Percentiles rank a stretch among this genome's conserved stretches.
phyloP scores from a whole-genome alignment of 1,139 yeast genomes.

The Candida labiduridarum region DNA sequence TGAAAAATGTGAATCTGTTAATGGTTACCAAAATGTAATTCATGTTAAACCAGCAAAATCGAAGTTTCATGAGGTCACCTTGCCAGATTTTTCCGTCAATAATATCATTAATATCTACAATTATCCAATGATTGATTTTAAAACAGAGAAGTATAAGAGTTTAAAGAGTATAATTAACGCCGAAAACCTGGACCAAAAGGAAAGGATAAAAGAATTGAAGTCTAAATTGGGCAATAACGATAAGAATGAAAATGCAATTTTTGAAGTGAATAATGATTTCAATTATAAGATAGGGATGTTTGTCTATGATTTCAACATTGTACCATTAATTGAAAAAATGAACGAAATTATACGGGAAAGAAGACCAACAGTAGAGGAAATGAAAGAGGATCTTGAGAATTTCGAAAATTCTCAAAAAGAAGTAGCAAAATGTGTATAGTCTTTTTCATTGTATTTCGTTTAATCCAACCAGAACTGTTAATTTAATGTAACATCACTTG shows the following conservation, averaged over 20 bases:
- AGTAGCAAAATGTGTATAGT: constrained; percentile 10
- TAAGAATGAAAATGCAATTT: not conserved
- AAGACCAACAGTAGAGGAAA: not conserved
- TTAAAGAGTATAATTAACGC: constrained; percentile 11
- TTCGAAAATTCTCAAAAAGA: constrained; percentile 15
- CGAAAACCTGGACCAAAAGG: constrained; percentile 17
- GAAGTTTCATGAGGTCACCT: constrained; percentile 25
- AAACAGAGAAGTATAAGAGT: constrained; percentile 6
- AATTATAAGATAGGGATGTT: constrained; percentile 25
- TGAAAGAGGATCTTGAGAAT: constrained; percentile 5
- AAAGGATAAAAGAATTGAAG: constrained; percentile 13
- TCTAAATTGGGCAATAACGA: constrained; percentile 7
- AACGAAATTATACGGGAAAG: not conserved
- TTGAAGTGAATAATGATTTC: constrained; percentile 16
- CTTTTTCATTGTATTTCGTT: not conserved
- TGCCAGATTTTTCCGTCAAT: constrained; percentile 21
- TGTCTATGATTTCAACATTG: constrained; percentile 23
- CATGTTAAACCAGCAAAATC: constrained; percentile 27
- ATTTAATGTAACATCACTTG: not conserved
- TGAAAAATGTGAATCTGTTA: constrained; percentile 12
- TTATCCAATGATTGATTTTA: constrained; percentile 24
- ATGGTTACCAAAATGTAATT: constrained; percentile 13
- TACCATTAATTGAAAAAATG: constrained; percentile 8
- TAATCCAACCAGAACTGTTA: not conserved
- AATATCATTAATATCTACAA: constrained; percentile 23